These are phyloP conservation scores for Podila horticola DNA, from an alignment of 192 early-diverging fungal species.

Conservation along the genomic window DNA sequence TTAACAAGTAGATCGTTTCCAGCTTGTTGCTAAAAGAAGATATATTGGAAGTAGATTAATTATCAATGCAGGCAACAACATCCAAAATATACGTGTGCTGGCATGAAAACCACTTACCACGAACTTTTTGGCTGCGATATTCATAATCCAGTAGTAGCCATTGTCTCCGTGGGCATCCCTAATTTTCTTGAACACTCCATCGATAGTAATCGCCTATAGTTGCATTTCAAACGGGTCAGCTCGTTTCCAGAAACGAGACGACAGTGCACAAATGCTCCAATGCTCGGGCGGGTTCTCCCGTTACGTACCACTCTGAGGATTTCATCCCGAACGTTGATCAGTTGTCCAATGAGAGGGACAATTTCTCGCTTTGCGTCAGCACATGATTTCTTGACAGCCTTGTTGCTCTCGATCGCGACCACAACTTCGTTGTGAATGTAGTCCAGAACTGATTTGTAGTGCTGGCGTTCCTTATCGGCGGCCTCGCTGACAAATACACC, in stretches of 20 bases:
- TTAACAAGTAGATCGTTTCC: constrained; percentile 74
- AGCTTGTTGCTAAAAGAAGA: constrained; percentile 66
- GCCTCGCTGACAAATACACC: constrained; percentile 18
- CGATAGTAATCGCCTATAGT: constrained; percentile 31
- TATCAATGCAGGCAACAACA: not conserved
- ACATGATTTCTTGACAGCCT: constrained; percentile 27
- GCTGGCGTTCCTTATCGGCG: constrained; percentile 34
- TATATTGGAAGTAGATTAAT: not conserved
- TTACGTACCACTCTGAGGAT: constrained; percentile 57
- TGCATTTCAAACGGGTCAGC: not conserved
- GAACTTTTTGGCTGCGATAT: constrained; percentile 64
- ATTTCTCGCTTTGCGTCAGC: constrained; percentile 40
- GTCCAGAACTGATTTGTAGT: constrained; percentile 36
- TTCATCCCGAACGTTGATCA: constrained; percentile 50
- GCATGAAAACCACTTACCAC: constrained; percentile 54
- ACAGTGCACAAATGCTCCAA: too few species aligned
- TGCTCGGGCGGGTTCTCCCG: too few species aligned
- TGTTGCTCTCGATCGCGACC: constrained; percentile 46
- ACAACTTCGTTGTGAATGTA: constrained; percentile 51
- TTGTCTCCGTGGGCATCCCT: constrained; percentile 18
- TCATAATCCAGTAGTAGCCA: constrained; percentile 62
- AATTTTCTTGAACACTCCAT: constrained; percentile 23
- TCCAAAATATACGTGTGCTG: not conserved
- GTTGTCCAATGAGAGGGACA: constrained; percentile 55
- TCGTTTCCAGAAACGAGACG: not conserved